These are phyloP conservation scores for Trichoderma sp. DNA, from an alignment of 2,329 filamentous ascomycete species.

Conservation along the genomic window DNA sequence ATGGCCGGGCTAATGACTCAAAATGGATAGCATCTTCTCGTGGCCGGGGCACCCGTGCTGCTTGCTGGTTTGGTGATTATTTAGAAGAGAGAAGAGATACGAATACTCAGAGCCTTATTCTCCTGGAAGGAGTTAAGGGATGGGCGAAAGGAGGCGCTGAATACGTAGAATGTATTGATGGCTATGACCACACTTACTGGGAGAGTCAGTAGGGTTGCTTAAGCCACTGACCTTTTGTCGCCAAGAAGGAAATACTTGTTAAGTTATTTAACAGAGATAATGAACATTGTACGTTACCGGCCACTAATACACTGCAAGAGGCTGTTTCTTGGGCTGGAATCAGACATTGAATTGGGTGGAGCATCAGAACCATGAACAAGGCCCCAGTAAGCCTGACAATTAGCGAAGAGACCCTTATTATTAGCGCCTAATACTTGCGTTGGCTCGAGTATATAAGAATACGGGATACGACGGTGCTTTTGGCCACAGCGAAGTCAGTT, in stretches of 20 bases:
- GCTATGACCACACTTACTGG: neutral
- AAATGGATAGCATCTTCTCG: slow-evolving; percentile 50
- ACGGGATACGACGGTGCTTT: neutral
- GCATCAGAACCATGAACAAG: neutral
- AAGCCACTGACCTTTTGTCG: neutral
- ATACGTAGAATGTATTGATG: neutral
- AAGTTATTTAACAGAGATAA: too few species aligned
- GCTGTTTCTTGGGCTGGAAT: neutral
- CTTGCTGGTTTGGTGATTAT: slow-evolving; percentile 57
- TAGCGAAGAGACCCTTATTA: neutral
- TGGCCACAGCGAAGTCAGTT: neutral
- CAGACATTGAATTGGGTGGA: neutral
- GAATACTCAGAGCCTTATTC: neutral
- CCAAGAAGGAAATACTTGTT: neutral
- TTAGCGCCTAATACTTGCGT: neutral
- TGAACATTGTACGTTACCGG: too few species aligned
- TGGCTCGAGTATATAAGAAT: neutral
- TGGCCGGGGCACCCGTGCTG: slow-evolving; percentile 56
- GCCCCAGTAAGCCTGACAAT: neutral
- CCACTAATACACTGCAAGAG: neutral
- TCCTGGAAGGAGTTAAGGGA: neutral
- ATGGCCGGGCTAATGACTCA: neutral
- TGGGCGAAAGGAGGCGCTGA: neutral
- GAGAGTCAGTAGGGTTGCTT: neutral
- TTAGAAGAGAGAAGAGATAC: slow-evolving; percentile 32